Percentiles rank a stretch among this genome's conserved stretches.
Evolutionary conservation across 2,329 filamentous ascomycete genomes (phyloP).

Genomic region (Cladosporium sp.): DNA sequence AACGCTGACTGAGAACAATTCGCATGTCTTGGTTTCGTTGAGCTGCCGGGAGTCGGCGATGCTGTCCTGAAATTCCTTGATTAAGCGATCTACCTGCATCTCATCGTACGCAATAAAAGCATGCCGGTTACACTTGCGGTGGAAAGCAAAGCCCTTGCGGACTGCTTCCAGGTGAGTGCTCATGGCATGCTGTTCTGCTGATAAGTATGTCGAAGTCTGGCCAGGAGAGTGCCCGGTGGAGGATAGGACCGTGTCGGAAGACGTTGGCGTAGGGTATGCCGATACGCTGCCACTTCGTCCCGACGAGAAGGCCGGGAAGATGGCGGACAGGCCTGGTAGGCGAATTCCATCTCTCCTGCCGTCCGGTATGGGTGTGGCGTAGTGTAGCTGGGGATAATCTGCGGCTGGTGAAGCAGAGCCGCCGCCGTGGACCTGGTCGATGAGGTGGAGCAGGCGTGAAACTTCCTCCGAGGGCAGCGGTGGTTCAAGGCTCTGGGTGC

Average conservation of each 20-base stretch:
- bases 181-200: conserved; percentile 5
- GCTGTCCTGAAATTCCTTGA: conserved; percentile 3
- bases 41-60: neutral
- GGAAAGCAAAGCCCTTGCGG: conserved; percentile 8
- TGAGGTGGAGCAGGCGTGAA: conserved; percentile 3
- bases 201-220: neutral
- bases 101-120: neutral
- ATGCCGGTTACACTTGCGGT: conserved; percentile 9
- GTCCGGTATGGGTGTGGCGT: neutral
- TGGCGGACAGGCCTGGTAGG: neutral
- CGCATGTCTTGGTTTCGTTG: neutral
- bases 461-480: neutral
- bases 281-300: neutral
- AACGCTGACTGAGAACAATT: conserved; percentile 1
- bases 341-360: neutral
- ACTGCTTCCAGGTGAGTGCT: conserved; percentile 7
- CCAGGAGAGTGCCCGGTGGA: neutral
- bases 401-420: neutral
- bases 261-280: conserved; percentile 1
- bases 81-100: neutral
- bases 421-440: neutral
- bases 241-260: neutral
- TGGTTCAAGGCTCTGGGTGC: neutral
- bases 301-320: conserved; percentile 13
- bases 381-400: neutral